Percentiles rank a stretch among this genome's conserved stretches.
Conservation (phyloP, 148 eudicot genomes). For the Mesembryanthemum crystallinum region DNA sequence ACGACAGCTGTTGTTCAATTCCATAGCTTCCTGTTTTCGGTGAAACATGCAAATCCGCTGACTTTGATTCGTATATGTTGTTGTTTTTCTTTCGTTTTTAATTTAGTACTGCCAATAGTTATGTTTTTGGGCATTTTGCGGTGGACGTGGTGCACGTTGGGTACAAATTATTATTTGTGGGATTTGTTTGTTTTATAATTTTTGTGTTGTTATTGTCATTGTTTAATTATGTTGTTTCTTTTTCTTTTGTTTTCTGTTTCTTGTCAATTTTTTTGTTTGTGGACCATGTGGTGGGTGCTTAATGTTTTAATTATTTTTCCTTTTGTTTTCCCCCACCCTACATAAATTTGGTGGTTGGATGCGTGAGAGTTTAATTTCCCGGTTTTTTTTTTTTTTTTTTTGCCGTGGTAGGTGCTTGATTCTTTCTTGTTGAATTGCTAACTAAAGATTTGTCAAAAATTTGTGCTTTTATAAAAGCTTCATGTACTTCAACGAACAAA, state of each 20-base stretch:
- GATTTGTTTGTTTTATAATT: not conserved
- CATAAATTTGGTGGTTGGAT: conserved; percentile 28
- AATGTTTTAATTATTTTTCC: not conserved
- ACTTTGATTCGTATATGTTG: not conserved
- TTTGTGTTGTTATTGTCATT: not conserved
- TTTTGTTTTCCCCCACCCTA: not conserved
- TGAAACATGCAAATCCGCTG: conserved; percentile 29
- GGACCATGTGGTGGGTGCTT: conserved; percentile 12
- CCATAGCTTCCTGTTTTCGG: not conserved
- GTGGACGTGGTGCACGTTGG: conserved; percentile 27
- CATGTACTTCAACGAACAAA: not conserved
- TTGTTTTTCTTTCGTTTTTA: not conserved
- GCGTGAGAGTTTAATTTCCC: conserved; percentile 1
- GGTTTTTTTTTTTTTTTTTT: not conserved
- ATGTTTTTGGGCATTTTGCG: conserved; percentile 12
- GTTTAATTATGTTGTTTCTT: not conserved
- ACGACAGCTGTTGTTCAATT: conserved; percentile 4
- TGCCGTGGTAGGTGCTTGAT: conserved; percentile 22
- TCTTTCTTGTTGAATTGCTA: conserved; percentile 5
- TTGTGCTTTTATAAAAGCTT: not conserved
- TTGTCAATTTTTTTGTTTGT: conserved; percentile 12
- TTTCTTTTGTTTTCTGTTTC: not conserved
- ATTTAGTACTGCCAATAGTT: not conserved
- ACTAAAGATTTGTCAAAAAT: not conserved
- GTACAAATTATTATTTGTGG: not conserved